Percentiles rank a stretch among this genome's conserved stretches.
phyloP scores from a whole-genome alignment of 805 yeast species.

The Tetrapisispora taiwanensis region DNA sequence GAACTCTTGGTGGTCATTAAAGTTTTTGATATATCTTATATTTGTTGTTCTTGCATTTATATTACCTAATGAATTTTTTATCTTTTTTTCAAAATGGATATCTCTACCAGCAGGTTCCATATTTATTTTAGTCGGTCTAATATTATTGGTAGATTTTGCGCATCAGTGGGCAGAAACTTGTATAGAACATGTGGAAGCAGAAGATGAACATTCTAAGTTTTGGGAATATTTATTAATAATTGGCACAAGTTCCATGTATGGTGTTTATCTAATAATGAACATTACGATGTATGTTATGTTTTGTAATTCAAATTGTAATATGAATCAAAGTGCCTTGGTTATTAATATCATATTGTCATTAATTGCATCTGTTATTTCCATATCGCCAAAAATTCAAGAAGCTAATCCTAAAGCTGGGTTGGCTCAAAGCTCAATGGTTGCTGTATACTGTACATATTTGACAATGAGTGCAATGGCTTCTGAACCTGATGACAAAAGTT shows the following conservation, averaged over 20 bases:
- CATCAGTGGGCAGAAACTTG: constrained; percentile 98
- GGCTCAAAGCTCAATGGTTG: constrained; percentile 94
- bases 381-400: constrained; percentile 80
- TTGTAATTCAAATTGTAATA: constrained; percentile 68
- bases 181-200: constrained; percentile 79
- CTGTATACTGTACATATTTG: constrained; percentile 83
- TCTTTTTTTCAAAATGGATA: constrained; percentile 83
- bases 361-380: constrained; percentile 57
- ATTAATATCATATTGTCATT: constrained; percentile 60
- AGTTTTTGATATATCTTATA: constrained; percentile 49
- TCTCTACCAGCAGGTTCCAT: constrained; percentile 77
- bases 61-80: constrained; percentile 79
- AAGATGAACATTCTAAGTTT: constrained; percentile 44
- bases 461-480: constrained; percentile 88
- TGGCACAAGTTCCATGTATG: constrained; percentile 80
- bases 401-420: constrained; percentile 90
- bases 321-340: constrained; percentile 82
- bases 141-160: constrained; percentile 89
- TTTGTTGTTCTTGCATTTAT: constrained; percentile 56
- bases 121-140: constrained; percentile 81
- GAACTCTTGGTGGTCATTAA: constrained; percentile 85
- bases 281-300: constrained; percentile 74
- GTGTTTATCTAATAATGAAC: constrained; percentile 61
- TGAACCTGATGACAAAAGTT: constrained; percentile 87
- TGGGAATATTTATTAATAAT: constrained; percentile 80